Evolutionary conservation across 1,139 yeast genomes (phyloP), one percentile per base, ranked within the genome.

Genomic region (Meyerozyma guilliermondii): DNA sequence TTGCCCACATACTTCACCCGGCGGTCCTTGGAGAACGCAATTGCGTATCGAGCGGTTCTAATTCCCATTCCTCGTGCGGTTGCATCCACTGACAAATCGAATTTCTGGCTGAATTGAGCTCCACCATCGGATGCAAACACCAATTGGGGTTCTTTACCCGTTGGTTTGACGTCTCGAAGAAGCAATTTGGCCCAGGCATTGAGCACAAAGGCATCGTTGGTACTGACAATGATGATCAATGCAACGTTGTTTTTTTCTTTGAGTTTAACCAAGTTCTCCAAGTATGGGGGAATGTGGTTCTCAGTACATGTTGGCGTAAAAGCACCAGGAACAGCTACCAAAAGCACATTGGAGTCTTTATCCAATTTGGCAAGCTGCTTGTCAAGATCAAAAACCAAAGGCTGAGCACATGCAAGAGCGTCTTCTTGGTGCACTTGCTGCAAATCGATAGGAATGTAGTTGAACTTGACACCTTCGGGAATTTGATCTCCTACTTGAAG

Each of bases 181-280:
- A 61, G 53, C 50, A 61, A 54, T 45, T 60, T 60, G n/a, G 62
- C 65, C 66, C 66, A 61, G 2, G 66, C 65, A 39, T 56, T 56
- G 47, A 55, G 44, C 18, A 61, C 66, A 44, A 61, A 61, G 5
- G 65, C 58, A 46, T 61, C 66, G 47, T 60, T 61, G 42, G 64
- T 64, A 45, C 61, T 55, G 41, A 57, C 43, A 14, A 61, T 44
- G 30, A 61, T 48, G 39, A 61, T 43, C 17, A 59, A 50, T 20
- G 54, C 51, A 24, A 61, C 51, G 41, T 52, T 51, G 50, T 58
- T 52, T 17, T 49, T 50, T 36, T 44, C 43, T 50, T 53, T 56
- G 50, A 61, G 55, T 14, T 45, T 35, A 18, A 44, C 45, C 52
- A 59, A 51, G 43, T 58, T 42, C 33, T 41, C 46, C 50, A 61